Conservation (phyloP, 1,139 yeast genomes). For the Taphrina betulina region DNA sequence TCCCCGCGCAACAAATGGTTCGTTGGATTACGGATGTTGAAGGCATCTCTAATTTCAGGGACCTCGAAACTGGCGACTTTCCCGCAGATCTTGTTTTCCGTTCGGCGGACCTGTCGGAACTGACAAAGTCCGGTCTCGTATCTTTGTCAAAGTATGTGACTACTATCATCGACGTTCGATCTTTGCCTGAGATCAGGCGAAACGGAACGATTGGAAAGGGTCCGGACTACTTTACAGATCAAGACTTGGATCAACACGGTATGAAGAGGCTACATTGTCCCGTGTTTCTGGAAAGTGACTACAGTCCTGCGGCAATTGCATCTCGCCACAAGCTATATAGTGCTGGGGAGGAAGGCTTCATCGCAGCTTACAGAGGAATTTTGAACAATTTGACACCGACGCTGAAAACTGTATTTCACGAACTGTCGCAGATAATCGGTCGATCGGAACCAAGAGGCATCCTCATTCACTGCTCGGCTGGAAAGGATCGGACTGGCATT, state of each 20-base stretch:
- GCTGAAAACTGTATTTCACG: slow-evolving; percentile 3
- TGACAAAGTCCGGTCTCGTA: slow-evolving; percentile 51
- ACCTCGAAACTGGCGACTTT: slow-evolving; percentile 62
- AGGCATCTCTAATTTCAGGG: slow-evolving; percentile 73
- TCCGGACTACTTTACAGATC: not conserved
- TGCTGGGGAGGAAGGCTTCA: slow-evolving; percentile 64
- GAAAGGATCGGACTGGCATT: slow-evolving; percentile 83
- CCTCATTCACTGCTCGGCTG: slow-evolving; percentile 49
- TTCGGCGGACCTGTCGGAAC: slow-evolving; percentile 58
- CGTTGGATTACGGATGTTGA: slow-evolving; percentile 47
- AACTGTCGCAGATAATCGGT: not conserved
- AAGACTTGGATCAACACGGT: not conserved
- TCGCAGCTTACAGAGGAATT: slow-evolving; percentile 53
- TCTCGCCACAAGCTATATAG: slow-evolving; percentile 57
- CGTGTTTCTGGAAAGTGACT: slow-evolving; percentile 56
- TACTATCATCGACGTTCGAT: slow-evolving; percentile 56
- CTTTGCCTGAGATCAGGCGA: slow-evolving; percentile 57
- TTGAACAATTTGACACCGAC: slow-evolving; percentile 19
- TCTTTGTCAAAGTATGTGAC: slow-evolving; percentile 54
- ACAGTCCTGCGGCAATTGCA: slow-evolving; percentile 69
- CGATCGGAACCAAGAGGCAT: slow-evolving; percentile 8
- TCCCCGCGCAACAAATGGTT: too few species aligned
- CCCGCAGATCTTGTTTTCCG: slow-evolving; percentile 51
- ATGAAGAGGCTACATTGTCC: slow-evolving; percentile 60
- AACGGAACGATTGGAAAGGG: slow-evolving; percentile 47